These are phyloP conservation scores for Stemphylium vesicarium DNA, from an alignment of 2,329 filamentous ascomycete species.

Conservation along the genomic window DNA sequence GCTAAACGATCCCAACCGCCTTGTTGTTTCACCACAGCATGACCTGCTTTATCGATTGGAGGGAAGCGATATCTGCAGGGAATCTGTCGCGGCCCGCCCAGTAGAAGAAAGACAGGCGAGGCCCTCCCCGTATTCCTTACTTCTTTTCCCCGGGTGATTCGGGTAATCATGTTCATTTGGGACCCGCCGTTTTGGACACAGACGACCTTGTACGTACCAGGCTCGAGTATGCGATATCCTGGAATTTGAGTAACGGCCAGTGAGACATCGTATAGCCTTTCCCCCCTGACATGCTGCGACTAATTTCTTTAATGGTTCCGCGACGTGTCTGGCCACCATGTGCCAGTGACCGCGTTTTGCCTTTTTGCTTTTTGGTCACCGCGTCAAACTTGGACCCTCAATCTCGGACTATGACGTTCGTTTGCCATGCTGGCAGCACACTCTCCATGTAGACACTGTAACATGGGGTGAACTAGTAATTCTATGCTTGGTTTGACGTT, in stretches of 20 bases:
- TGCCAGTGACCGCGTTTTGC: no score
- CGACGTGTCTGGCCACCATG: background rate
- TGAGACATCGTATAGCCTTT: background rate
- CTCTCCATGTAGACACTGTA: no score
- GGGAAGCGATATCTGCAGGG: slow-evolving; percentile 15
- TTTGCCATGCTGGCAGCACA: no score
- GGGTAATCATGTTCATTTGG: background rate
- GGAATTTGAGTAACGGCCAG: slow-evolving; percentile 2
- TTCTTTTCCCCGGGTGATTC: slow-evolving; percentile 8
- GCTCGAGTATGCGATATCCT: background rate
- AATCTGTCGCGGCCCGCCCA: slow-evolving; percentile 22
- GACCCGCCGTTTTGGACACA: background rate
- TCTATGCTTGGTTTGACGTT: no score
- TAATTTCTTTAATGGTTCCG: background rate
- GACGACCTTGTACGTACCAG: background rate
- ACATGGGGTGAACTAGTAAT: no score
- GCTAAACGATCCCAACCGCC: slow-evolving; percentile 16
- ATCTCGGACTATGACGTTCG: no score
- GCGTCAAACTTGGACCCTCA: no score
- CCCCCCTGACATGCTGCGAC: no score
- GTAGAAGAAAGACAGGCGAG: slow-evolving; percentile 16
- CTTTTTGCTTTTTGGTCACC: no score
- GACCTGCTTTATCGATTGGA: slow-evolving; percentile 27
- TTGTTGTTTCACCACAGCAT: slow-evolving; percentile 28
- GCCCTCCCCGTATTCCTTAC: slow-evolving; percentile 8